Evolutionary conservation across 768 basidiomycete genomes (phyloP).

Genomic region (Macrocybe gigantea): DNA sequence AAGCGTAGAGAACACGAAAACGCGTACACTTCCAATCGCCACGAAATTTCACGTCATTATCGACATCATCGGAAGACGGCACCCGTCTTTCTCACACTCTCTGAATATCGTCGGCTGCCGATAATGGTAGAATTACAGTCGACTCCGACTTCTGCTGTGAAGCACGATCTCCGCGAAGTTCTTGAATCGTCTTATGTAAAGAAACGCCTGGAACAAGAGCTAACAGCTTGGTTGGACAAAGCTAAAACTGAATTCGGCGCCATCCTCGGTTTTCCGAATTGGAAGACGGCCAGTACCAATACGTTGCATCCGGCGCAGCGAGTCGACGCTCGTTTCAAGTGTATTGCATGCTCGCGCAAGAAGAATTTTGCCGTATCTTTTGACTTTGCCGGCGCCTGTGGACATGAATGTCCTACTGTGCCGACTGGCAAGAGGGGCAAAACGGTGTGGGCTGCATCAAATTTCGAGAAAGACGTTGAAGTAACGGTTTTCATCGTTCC

Average conservation of each 20-base stretch:
- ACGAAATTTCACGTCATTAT: not conserved
- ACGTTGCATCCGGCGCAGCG: conserved; percentile 13
- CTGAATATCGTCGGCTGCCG: not conserved
- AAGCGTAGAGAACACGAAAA: not conserved
- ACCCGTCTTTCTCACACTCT: not conserved
- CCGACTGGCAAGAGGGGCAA: conserved; percentile 19
- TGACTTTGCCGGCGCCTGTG: conserved; percentile 53
- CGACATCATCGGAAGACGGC: not conserved
- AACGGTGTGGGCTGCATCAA: conserved; percentile 39
- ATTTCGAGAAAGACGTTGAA: conserved; percentile 57
- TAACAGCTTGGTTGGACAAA: not conserved
- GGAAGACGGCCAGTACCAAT: not conserved
- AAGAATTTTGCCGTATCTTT: conserved; percentile 39
- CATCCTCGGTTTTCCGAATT: not conserved
- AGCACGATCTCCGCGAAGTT: not conserved
- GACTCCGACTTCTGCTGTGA: not conserved
- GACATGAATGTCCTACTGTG: conserved; percentile 44
- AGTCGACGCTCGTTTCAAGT: conserved; percentile 53
- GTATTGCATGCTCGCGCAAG: conserved; percentile 41
- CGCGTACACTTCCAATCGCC: not conserved
- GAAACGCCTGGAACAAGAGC: not conserved
- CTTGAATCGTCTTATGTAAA: not conserved
- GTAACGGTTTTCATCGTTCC: conserved; percentile 22
- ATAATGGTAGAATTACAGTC: not conserved
- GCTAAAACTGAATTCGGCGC: not conserved